phyloP scores from a whole-genome alignment of 2,329 filamentous ascomycete genomes.

The Cordyceps cicadae region DNA sequence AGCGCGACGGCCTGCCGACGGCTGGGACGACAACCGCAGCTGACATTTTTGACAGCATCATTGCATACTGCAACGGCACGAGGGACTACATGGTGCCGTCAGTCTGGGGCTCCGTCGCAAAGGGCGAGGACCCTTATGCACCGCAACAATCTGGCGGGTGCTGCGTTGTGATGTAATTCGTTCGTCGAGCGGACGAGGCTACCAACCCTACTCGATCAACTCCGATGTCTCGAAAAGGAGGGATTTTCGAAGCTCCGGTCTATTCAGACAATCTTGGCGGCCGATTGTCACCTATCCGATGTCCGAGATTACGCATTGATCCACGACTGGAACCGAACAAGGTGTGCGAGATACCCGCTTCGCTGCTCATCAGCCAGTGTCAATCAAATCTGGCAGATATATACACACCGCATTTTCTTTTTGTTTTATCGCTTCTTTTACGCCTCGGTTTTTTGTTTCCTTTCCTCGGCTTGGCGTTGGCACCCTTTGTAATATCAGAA shows the following conservation, averaged over 20 bases:
- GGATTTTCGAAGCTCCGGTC: too few relatives aligned
- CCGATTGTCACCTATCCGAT: not conserved
- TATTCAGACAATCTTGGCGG: not conserved
- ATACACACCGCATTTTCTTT: conserved; percentile 8
- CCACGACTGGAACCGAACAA: not conserved
- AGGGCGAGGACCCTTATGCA: conserved; percentile 96
- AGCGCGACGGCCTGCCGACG: conserved; percentile 6
- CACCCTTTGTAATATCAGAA: conserved; percentile 13
- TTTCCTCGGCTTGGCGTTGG: conserved; percentile 10
- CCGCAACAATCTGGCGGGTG: conserved; percentile 88
- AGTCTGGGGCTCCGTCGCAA: conserved; percentile 90
- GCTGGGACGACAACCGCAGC: not conserved
- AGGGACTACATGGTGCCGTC: conserved; percentile 99
- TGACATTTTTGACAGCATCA: conserved; percentile 56
- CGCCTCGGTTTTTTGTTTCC: not conserved
- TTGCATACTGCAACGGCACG: conserved; percentile 95
- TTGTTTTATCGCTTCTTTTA: conserved; percentile 1
- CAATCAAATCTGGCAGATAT: not conserved
- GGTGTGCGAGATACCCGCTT: conserved; percentile 16
- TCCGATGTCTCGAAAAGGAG: not conserved
- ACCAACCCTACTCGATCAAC: not conserved
- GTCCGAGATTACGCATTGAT: not conserved
- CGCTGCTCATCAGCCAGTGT: conserved; percentile 15
- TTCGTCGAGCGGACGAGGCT: not conserved
- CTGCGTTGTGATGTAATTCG: conserved; percentile 81